Evolutionary conservation across 371 early-diverging fungal genomes (phyloP).

Genomic region (Nematocida ausubeli): DNA sequence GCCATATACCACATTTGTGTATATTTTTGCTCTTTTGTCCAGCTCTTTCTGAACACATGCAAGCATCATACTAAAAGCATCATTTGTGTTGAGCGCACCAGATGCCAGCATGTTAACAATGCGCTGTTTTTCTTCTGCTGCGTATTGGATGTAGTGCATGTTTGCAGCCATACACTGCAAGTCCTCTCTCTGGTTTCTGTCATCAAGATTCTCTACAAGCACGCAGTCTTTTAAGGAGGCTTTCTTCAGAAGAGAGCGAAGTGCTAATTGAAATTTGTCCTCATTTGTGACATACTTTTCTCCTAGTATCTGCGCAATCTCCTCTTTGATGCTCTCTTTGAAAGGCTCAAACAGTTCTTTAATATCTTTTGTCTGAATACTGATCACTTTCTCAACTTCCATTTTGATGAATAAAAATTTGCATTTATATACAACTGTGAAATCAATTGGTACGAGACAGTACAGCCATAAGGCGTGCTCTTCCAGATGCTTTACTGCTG

Average conservation of each 20-base stretch:
- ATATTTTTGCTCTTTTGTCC: background rate
- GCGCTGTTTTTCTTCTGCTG: background rate
- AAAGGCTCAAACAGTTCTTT: background rate
- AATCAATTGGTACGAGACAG: too few relatives aligned
- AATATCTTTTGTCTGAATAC: background rate
- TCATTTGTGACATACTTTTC: background rate
- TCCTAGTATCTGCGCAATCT: background rate
- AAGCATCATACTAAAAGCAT: background rate
- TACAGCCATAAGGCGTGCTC: too few relatives aligned
- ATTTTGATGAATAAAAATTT: conserved; percentile 6
- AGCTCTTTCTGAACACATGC: background rate
- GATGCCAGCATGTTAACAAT: background rate
- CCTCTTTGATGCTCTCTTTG: background rate
- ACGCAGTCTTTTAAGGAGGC: background rate
- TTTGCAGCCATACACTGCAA: background rate
- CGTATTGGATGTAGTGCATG: background rate
- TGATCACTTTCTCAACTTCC: background rate
- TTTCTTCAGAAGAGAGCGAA: background rate
- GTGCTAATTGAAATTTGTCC: background rate
- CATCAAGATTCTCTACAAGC: background rate
- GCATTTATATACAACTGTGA: too few relatives aligned
- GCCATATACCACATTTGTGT: background rate
- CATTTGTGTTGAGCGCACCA: background rate
- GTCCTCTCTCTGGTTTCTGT: background rate
- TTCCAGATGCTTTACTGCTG: too few relatives aligned